phyloP scores from a whole-genome alignment of 2,329 filamentous ascomycete species.

The Leptographium wingfieldii region DNA sequence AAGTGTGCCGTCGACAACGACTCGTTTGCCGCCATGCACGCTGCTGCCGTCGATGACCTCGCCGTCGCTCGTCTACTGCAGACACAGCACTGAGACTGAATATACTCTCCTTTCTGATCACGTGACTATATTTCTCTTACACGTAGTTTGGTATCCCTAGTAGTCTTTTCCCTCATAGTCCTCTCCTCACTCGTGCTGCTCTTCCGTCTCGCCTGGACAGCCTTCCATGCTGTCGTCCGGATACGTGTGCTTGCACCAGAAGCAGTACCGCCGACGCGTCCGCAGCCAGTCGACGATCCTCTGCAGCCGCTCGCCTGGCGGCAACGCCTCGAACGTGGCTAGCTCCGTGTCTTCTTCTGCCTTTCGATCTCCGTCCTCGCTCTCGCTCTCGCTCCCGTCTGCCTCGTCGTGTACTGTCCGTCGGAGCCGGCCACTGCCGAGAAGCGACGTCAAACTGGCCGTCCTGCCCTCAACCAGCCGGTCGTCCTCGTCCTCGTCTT shows the following conservation, averaged over 20 bases:
- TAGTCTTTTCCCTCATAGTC: background rate
- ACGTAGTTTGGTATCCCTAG: no score
- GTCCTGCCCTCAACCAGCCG: constrained; percentile 59
- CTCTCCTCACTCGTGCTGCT: constrained; percentile 34
- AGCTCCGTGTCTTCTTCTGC: constrained; percentile 67
- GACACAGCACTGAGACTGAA: no score
- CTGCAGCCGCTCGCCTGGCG: constrained; percentile 51
- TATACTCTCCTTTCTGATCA: no score
- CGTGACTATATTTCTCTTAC: no score
- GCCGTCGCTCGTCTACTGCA: constrained; percentile 8
- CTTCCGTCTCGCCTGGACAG: constrained; percentile 77
- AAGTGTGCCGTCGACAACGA: constrained; percentile 9
- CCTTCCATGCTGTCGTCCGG: constrained; percentile 64
- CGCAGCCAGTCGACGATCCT: constrained; percentile 59
- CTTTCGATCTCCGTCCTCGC: constrained; percentile 58
- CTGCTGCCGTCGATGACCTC: constrained; percentile 17
- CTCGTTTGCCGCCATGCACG: constrained; percentile 12
- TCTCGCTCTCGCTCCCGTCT: constrained; percentile 37
- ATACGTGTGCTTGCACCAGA: constrained; percentile 89
- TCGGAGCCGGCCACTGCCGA: constrained; percentile 15
- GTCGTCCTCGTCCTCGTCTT: constrained; percentile 73
- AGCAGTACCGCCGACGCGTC: constrained; percentile 68
- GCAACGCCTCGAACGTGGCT: constrained; percentile 62
- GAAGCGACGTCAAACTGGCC: constrained; percentile 34
- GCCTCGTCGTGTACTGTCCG: constrained; percentile 48